These are phyloP conservation scores for Raphidocelis subcapitata DNA, from an alignment of 139 green algal species.

Conservation along the genomic window DNA sequence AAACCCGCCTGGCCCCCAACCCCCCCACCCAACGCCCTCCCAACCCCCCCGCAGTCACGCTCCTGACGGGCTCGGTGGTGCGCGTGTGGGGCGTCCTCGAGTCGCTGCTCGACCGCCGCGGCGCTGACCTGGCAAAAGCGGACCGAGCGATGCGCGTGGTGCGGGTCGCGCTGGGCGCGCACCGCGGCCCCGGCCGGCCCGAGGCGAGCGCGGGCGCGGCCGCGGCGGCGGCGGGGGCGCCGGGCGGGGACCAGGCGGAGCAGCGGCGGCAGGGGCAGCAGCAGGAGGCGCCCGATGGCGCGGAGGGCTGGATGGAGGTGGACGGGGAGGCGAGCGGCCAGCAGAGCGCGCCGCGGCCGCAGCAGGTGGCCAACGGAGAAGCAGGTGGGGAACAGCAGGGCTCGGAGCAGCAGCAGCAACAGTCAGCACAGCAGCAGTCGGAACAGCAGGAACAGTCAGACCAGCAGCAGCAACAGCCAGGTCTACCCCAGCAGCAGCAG, in stretches of 20 bases:
- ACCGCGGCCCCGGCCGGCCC: background rate
- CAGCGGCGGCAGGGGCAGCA: background rate
- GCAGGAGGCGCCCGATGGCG: background rate
- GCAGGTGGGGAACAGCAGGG: background rate
- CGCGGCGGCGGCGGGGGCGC: background rate
- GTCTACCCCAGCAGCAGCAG: background rate
- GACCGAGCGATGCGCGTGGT: constrained; percentile 77
- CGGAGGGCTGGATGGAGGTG: too few species aligned
- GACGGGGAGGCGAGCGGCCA: background rate
- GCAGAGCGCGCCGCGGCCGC: background rate
- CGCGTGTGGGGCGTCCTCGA: constrained; percentile 83
- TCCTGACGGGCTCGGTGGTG: constrained; percentile 72
- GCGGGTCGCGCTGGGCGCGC: constrained; percentile 28
- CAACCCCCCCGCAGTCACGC: constrained; percentile 36
- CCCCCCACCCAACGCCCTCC: too few species aligned
- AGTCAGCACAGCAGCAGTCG: background rate
- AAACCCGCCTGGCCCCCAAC: too few species aligned
- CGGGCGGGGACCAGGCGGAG: constrained; percentile 1
- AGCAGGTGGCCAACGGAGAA: constrained; percentile 1
- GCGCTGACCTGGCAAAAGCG: constrained; percentile 51
- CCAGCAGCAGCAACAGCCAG: background rate
- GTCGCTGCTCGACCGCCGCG: constrained; percentile 56
- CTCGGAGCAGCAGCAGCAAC: background rate
- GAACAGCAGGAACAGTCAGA: background rate
- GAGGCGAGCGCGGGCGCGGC: background rate